phyloP scores from a whole-genome alignment of 768 basidiomycete species.

The Nevesoporus exiguus region DNA sequence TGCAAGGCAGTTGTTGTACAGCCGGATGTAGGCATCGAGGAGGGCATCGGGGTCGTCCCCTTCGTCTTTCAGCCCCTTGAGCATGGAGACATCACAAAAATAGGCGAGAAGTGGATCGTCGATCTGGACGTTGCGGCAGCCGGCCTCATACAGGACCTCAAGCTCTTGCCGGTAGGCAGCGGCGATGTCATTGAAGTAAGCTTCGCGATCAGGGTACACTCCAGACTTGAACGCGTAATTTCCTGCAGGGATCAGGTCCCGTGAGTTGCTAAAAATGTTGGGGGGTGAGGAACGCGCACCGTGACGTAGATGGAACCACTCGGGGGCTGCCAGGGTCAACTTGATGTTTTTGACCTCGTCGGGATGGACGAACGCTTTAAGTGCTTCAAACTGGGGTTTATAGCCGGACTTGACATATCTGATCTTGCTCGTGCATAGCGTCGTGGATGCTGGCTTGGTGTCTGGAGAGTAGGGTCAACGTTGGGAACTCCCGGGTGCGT shows the following conservation, averaged over 20 bases:
- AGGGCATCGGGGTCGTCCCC: slow-evolving; percentile 61
- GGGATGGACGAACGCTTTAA: slow-evolving; percentile 53
- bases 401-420: slow-evolving; percentile 60
- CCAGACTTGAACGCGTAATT: slow-evolving; percentile 21
- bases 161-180: slow-evolving; percentile 45
- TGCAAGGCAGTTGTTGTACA: slow-evolving; percentile 39
- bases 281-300: slow-evolving; percentile 33
- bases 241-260: slow-evolving; percentile 2
- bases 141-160: slow-evolving; percentile 41
- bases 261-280: neutral
- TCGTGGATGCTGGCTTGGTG: slow-evolving; percentile 20
- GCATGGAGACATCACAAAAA: slow-evolving; percentile 60
- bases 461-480: slow-evolving; percentile 5
- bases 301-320: slow-evolving; percentile 69
- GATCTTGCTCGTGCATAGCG: slow-evolving; percentile 52
- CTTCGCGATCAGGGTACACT: slow-evolving; percentile 29
- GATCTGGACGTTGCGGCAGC: slow-evolving; percentile 43
- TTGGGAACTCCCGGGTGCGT: neutral
- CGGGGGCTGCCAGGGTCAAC: slow-evolving; percentile 66
- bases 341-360: slow-evolving; percentile 69
- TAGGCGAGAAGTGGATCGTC: slow-evolving; percentile 52
- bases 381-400: slow-evolving; percentile 56
- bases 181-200: slow-evolving; percentile 49
- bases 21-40: slow-evolving; percentile 54
- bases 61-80: slow-evolving; percentile 54